These are phyloP conservation scores for Paramyrothecium roridum DNA, from an alignment of 2,329 filamentous ascomycete species.

Conservation along the genomic window DNA sequence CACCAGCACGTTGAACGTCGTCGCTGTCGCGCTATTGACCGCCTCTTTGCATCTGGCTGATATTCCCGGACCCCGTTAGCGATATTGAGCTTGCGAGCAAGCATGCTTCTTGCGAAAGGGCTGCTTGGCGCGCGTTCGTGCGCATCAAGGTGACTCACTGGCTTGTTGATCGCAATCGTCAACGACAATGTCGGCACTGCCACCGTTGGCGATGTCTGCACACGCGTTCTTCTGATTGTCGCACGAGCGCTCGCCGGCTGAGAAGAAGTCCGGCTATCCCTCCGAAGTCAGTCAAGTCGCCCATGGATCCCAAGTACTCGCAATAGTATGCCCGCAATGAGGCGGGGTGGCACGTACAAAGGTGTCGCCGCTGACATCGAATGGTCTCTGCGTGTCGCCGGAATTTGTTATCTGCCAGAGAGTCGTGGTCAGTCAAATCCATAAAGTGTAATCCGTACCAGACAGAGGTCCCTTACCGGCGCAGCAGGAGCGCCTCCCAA, in stretches of 20 bases:
- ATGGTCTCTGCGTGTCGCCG: constrained; percentile 34
- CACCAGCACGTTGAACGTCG: constrained; percentile 23
- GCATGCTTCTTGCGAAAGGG: background rate
- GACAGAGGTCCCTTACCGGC: constrained; percentile 20
- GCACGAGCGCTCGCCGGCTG: constrained; percentile 40
- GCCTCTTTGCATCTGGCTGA: constrained; percentile 35
- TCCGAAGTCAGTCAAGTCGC: too few species aligned
- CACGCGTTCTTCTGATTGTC: constrained; percentile 48
- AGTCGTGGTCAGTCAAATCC: background rate
- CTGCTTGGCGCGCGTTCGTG: background rate
- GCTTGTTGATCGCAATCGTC: constrained; percentile 42
- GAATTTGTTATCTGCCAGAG: constrained; percentile 34
- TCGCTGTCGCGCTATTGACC: constrained; percentile 9
- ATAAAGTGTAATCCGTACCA: background rate
- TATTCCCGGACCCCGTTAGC: background rate
- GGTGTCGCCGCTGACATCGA: constrained; percentile 38
- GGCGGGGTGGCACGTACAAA: constrained; percentile 31
- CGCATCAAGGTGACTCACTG: constrained; percentile 26
- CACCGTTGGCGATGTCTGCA: constrained; percentile 36
- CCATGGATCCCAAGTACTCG: too few species aligned
- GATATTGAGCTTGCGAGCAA: background rate
- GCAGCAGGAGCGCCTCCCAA: constrained; percentile 34
- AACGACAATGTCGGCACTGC: constrained; percentile 29
- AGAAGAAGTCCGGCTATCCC: constrained; percentile 35
- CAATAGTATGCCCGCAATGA: background rate